A percentile compares a stretch with the other conserved stretches of the same genome.
Conservation (phyloP, 2,329 filamentous ascomycete genomes). For the Lojkania enalia region DNA sequence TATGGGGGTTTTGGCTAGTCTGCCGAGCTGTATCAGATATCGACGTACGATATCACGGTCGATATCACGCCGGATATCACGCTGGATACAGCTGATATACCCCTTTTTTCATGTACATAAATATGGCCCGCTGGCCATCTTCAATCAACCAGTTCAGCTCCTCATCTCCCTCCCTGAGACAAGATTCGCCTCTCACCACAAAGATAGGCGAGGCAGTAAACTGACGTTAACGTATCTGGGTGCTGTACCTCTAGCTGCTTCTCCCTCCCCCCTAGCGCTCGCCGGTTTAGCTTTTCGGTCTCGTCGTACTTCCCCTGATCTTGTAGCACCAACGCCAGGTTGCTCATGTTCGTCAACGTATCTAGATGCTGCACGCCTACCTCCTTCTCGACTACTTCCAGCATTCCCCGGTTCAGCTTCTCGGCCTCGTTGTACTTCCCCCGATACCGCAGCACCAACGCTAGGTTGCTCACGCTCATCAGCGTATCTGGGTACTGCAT, state of each 20-base stretch:
- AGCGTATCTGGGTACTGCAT: slow-evolving; percentile 7
- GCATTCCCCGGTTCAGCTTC: neutral
- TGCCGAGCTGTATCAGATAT: too few species aligned
- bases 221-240: slow-evolving; percentile 7
- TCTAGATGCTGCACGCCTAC: slow-evolving; percentile 7
- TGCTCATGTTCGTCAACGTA: slow-evolving; percentile 3
- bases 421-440: slow-evolving; percentile 8
- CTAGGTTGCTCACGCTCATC: slow-evolving; percentile 4
- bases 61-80: too few species aligned
- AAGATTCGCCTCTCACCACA: too few species aligned
- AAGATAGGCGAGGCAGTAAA: neutral
- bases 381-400: slow-evolving; percentile 4
- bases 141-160: too few species aligned
- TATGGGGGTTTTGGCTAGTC: too few species aligned
- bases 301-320: slow-evolving; percentile 8
- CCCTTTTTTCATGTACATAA: too few species aligned
- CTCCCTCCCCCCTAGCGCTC: slow-evolving; percentile 3
- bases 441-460: slow-evolving; percentile 2
- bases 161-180: too few species aligned
- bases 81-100: too few species aligned
- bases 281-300: slow-evolving; percentile 2
- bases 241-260: slow-evolving; percentile 7
- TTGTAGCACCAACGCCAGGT: slow-evolving; percentile 3
- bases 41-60: too few species aligned
- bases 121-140: too few species aligned